Percentiles rank a stretch among this genome's conserved stretches.
phyloP scores from a whole-genome alignment of 1,284 basidiomycete genomes.

The Coniferiporia sulphurascens region DNA sequence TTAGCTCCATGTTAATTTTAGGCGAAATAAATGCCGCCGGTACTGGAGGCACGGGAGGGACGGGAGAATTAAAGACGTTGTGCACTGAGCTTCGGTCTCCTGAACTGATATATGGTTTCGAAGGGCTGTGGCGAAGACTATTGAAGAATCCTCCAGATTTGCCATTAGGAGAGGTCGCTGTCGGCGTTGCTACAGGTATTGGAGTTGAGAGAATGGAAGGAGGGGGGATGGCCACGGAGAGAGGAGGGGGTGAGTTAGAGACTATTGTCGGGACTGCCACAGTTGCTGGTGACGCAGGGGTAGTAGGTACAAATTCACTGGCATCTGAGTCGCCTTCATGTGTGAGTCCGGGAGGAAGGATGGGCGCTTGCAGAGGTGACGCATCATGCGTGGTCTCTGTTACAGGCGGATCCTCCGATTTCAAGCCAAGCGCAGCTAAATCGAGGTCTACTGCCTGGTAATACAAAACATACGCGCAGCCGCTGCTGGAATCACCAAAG shows the following conservation, averaged over 20 bases:
- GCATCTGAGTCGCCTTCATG: slow-evolving; percentile 29
- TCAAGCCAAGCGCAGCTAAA: slow-evolving; percentile 61
- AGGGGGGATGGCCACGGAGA: slow-evolving; percentile 23
- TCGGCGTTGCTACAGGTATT: slow-evolving; percentile 1
- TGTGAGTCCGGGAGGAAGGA: slow-evolving; percentile 50
- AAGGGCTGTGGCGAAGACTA: slow-evolving; percentile 28
- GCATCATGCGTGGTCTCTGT: slow-evolving; percentile 4
- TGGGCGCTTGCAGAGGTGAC: slow-evolving; percentile 25
- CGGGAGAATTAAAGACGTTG: slow-evolving; percentile 20
- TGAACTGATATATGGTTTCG: slow-evolving; percentile 21
- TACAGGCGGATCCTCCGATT: slow-evolving; percentile 17
- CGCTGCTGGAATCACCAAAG: slow-evolving; percentile 87
- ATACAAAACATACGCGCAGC: slow-evolving; percentile 94
- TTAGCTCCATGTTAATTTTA: slow-evolving; percentile 14
- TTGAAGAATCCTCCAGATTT: slow-evolving; percentile 24
- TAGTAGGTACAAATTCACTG: slow-evolving; percentile 25
- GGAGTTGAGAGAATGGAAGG: slow-evolving; percentile 1
- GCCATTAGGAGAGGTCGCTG: slow-evolving; percentile 10
- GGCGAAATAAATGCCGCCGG: neutral
- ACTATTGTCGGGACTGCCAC: slow-evolving; percentile 14
- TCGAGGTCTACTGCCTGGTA: slow-evolving; percentile 93
- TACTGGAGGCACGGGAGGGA: slow-evolving; percentile 22
- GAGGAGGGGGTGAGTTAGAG: slow-evolving; percentile 24
- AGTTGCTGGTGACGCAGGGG: slow-evolving; percentile 31
- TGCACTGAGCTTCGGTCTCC: slow-evolving; percentile 19